Evolutionary conservation across 768 basidiomycete genomes (phyloP).

Genomic region (Collybiopsis luxurians): DNA sequence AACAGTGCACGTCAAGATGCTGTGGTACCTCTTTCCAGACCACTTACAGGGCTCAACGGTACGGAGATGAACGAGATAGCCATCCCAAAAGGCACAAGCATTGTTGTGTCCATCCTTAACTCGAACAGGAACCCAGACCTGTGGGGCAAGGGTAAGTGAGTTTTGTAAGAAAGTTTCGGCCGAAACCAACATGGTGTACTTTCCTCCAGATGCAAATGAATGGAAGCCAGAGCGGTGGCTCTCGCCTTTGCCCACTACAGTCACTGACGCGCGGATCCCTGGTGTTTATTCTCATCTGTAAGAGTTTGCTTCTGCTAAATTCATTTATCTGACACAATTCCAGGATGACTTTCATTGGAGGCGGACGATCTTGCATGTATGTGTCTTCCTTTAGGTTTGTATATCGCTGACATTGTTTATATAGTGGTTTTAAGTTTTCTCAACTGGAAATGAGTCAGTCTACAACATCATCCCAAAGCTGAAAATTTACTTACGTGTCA

Average conservation of each 20-base stretch:
- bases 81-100: constrained; percentile 24
- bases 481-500: neutral
- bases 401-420: neutral
- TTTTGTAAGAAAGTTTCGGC: no score
- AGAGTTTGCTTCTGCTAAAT: constrained; percentile 8
- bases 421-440: constrained; percentile 7
- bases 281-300: constrained; percentile 35
- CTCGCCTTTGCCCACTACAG: constrained; percentile 26
- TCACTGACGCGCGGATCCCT: constrained; percentile 29
- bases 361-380: constrained; percentile 38
- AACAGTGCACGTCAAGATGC: constrained; percentile 27
- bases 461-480: neutral
- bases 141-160: constrained; percentile 33
- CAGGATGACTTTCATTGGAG: constrained; percentile 45
- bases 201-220: constrained; percentile 30
- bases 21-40: constrained; percentile 33
- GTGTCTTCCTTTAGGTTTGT: neutral
- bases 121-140: constrained; percentile 31
- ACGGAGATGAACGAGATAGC: constrained; percentile 16
- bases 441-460: constrained; percentile 7
- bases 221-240: constrained; percentile 50
- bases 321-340: neutral
- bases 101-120: constrained; percentile 24
- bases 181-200: neutral
- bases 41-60: constrained; percentile 29